Evolutionary conservation across 169 alveolate species (phyloP).

Genomic region (Cryptosporidium andersoni): DNA sequence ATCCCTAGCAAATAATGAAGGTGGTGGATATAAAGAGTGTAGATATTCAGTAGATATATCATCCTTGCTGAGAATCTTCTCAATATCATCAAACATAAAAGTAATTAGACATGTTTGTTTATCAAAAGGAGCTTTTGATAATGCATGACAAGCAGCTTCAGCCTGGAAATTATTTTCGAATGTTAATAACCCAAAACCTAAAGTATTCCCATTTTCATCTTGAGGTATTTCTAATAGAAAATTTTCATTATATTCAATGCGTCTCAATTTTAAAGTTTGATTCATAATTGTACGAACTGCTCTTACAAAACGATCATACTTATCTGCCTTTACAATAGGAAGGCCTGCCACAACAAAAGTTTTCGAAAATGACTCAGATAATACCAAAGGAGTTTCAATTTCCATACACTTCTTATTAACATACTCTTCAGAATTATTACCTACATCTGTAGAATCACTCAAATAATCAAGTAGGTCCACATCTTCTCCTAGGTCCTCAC

Average conservation of each 20-base stretch:
- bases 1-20: constrained; percentile 80
- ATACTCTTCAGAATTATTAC: constrained; percentile 78
- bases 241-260: constrained; percentile 74
- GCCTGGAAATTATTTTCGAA: constrained; percentile 81
- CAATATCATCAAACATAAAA: constrained; percentile 81
- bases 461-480: constrained; percentile 73
- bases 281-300: constrained; percentile 77
- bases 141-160: constrained; percentile 55
- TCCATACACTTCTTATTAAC: constrained; percentile 72
- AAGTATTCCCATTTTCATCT: constrained; percentile 75
- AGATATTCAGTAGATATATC: constrained; percentile 79
- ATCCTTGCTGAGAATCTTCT: constrained; percentile 78
- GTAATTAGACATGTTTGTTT: constrained; percentile 73
- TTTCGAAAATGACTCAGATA: constrained; percentile 73
- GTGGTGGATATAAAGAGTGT: constrained; percentile 75
- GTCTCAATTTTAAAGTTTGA: constrained; percentile 73
- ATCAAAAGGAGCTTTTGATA: constrained; percentile 67
- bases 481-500: constrained; percentile 74
- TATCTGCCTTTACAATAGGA: constrained; percentile 77
- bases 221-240: constrained; percentile 76
- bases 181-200: constrained; percentile 83
- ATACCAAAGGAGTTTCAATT: constrained; percentile 76
- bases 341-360: constrained; percentile 77
- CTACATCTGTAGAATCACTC: constrained; percentile 80
- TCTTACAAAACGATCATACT: constrained; percentile 76